These are phyloP conservation scores for Colletotrichum costaricense DNA, from an alignment of 2,329 filamentous ascomycete genomes.

Conservation along the genomic window DNA sequence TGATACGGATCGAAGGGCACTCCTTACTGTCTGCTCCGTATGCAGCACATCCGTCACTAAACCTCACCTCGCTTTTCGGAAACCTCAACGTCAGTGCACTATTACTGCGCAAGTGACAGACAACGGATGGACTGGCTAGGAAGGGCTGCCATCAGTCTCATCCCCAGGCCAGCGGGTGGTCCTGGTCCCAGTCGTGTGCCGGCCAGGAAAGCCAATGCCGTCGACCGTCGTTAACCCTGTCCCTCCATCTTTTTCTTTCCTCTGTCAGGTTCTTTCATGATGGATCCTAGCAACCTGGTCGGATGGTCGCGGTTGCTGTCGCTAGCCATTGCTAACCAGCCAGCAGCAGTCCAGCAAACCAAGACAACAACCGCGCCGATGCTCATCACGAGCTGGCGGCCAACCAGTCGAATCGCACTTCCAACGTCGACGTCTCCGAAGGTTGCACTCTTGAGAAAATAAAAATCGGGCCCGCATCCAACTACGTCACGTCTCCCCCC, in stretches of 20 bases:
- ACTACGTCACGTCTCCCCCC: constrained; percentile 36
- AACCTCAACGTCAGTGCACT: constrained; percentile 26
- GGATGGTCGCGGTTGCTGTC: neutral
- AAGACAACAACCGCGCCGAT: constrained; percentile 1
- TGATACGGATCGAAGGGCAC: neutral
- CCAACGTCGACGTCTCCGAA: neutral
- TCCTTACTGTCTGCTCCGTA: neutral
- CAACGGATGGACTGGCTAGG: constrained; percentile 25
- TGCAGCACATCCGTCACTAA: neutral
- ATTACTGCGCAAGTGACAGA: neutral
- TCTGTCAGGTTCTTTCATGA: neutral
- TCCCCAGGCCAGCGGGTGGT: constrained; percentile 29
- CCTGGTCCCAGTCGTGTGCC: neutral
- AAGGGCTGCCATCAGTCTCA: constrained; percentile 25
- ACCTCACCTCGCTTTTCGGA: neutral
- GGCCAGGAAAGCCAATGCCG: constrained; percentile 17
- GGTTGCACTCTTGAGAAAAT: constrained; percentile 21
- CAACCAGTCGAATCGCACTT: neutral
- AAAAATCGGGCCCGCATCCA: constrained; percentile 27
- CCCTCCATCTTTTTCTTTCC: neutral
- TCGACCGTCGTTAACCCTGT: constrained; percentile 13
- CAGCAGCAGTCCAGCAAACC: neutral
- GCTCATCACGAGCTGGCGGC: constrained; percentile 1
- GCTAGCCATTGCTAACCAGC: constrained; percentile 1
- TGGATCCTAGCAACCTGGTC: constrained; percentile 1